phyloP scores from a whole-genome alignment of 306 rosid species.

The Prunus mira region DNA sequence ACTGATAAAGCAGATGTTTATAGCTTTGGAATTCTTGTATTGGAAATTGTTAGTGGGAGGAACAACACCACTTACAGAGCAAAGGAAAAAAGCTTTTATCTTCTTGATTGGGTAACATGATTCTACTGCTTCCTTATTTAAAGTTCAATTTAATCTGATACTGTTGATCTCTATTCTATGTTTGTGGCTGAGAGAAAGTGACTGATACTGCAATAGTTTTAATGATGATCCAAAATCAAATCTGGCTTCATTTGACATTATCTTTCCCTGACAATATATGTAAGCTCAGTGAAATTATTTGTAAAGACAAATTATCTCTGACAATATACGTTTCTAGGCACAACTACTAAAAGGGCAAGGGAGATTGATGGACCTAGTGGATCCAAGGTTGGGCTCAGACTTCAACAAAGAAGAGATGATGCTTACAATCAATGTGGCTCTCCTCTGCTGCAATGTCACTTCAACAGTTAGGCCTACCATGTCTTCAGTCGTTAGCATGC shows the following conservation, averaged over 20 bases:
- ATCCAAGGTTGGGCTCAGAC: conserved; percentile 10
- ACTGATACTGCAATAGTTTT: too few species aligned
- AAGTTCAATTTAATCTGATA: too few species aligned
- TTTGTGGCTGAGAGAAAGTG: too few species aligned
- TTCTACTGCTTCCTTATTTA: neutral
- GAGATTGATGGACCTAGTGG: conserved; percentile 4
- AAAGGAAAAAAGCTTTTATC: conserved; percentile 47
- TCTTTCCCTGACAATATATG: too few species aligned
- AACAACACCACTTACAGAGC: conserved; percentile 48
- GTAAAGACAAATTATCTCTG: too few species aligned
- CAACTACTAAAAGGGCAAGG: conserved; percentile 9
- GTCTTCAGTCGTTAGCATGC: conserved; percentile 18
- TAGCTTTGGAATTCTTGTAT: conserved; percentile 58
- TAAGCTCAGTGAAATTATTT: too few species aligned
- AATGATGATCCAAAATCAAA: too few species aligned
- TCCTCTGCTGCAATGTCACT: conserved; percentile 17
- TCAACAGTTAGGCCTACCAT: conserved; percentile 25
- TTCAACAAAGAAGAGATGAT: conserved; percentile 13
- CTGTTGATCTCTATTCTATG: too few species aligned
- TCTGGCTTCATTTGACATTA: too few species aligned
- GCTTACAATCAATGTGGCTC: conserved; percentile 16
- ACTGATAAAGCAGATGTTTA: conserved; percentile 63
- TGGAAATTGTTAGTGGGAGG: conserved; percentile 57
- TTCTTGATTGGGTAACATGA: conserved; percentile 57
- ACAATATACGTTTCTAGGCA: conserved; percentile 21